Evolutionary conservation across 2,329 filamentous ascomycete genomes (phyloP), one percentile per base, ranked within the genome.

Genomic region (Aplosporella prunicola): DNA sequence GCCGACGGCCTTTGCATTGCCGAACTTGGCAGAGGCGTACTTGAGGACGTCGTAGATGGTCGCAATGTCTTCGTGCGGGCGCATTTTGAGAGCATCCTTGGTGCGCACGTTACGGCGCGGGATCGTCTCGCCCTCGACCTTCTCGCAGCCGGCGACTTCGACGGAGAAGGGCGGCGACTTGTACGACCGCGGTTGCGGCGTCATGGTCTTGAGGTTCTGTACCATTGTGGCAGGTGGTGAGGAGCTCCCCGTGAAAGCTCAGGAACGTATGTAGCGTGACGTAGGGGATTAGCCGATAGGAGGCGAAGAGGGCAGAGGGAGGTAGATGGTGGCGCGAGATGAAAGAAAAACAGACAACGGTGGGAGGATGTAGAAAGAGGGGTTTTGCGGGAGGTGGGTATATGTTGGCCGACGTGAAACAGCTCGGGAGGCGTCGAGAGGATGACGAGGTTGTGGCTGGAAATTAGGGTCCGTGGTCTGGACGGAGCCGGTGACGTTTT

Each of bases 41-140:
- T 73, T 73, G 52, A 93, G 68, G 46, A 93, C 74, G 51, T 93
- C 83, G 63, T 78, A 91, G 49, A 86, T 74, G 38, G 86, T 94
- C 47, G 71, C 65, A 57, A 89, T 71, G 46, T 80, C 81, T 26
- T 80, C 72, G 37, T 76, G 68, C 4, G 84, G 83, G 8, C 67
- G 73, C 38, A 69, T 67, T 45, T 76, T 64, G 41, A 93, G 76
- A 35, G 72, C 76, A 49, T 93, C 71, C 58, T 82, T 83, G 45
- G 80, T 76, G 42, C 69, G 68, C 39, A 75, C 69, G 57, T 93
- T 78, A 42, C 86, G 76, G 49, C 84, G 80, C 25, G 87, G 86
- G 47, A 86, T 78, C 33, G 87, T 89, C 68, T 94, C 86, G 65
- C 86, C 86, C 5, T 80, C 69, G 43, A 82, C 72, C 49, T 79